Conservation (phyloP, 164 flowering plant genomes). For the Aristolochia californica region DNA sequence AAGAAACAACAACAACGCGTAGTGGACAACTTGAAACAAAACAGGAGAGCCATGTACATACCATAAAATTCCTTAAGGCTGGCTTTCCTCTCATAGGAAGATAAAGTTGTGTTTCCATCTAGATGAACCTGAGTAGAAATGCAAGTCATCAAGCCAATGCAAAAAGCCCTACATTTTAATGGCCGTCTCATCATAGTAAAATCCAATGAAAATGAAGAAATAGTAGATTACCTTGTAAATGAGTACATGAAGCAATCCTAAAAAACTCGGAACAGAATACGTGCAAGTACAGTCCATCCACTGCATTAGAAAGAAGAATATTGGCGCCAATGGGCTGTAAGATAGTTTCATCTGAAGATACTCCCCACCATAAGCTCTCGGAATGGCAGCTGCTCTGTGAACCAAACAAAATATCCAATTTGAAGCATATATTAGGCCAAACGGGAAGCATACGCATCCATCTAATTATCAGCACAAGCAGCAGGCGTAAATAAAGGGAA, state of each 20-base stretch:
- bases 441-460: background rate
- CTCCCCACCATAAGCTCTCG: slow-evolving; percentile 53
- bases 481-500: background rate
- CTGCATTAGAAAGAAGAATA: slow-evolving; percentile 48
- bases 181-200: background rate
- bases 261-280: slow-evolving; percentile 55
- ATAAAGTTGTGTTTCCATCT: slow-evolving; percentile 8
- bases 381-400: slow-evolving; percentile 70
- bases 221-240: slow-evolving; percentile 45
- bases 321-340: slow-evolving; percentile 55
- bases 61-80: slow-evolving; percentile 13
- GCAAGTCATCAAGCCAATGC: background rate
- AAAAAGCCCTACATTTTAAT: background rate
- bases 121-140: slow-evolving; percentile 6
- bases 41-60: background rate
- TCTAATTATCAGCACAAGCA: no score
- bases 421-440: background rate
- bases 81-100: slow-evolving; percentile 10
- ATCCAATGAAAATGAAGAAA: background rate
- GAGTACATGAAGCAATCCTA: slow-evolving; percentile 54
- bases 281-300: slow-evolving; percentile 69
- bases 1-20: background rate
- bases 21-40: background rate
- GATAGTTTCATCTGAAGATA: slow-evolving; percentile 69
- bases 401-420: slow-evolving; percentile 2